Base-by-base conservation (phyloP, 352 stramenopile genomes). In the Phytophthora foliorum region DNA sequence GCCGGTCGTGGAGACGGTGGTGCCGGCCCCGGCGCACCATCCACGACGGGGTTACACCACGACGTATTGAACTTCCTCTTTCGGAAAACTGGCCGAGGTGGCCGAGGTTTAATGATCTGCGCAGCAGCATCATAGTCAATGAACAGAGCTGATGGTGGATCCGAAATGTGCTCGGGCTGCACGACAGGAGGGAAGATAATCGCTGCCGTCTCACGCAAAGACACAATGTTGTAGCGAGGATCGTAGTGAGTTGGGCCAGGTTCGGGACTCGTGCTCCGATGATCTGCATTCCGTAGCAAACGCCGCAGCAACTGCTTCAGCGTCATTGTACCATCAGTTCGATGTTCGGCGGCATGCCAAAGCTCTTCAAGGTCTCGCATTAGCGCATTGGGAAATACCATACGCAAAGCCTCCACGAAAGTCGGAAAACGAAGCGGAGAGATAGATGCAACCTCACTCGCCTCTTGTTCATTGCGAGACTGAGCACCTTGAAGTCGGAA, bases 21-120 rank as follows among this genome's bases (percentile, higher is more conserved):
- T 11, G 48, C 24, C 22, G 53, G 29, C 5, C 63, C 46, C 7
- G 34, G 25, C 3, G 49, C 38, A 24, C 39, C 34, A 4, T 71
- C 51, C 3, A 71, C 57, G 3, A 93, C 79, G 10, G 86, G 86
- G 32, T 94, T 92, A 53, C 86, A 94, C 86, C 86, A 93, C n/a
- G 86, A 94, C 0, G 83, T 80, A 38, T 80, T 77, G 25, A 81
- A 78, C 54, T 83, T 86, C 19, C 81, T 72, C 44, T 89, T 90
- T 1, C 76, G 74, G 49, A 94, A 93, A 17, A 81, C 72, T 8
- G 70, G 60, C 2, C 81, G 69, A 31, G 69, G 49, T 29, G 81
- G 63, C 3, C 82, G 69, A 24, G 86, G 84, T 42, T 87, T 89
- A 0, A 90, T 71, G 21, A 62, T 72, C 29, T 91, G 86, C 34